Base-by-base conservation (phyloP, 495 filamentous ascomycete species). In the Xylaria scruposa region DNA sequence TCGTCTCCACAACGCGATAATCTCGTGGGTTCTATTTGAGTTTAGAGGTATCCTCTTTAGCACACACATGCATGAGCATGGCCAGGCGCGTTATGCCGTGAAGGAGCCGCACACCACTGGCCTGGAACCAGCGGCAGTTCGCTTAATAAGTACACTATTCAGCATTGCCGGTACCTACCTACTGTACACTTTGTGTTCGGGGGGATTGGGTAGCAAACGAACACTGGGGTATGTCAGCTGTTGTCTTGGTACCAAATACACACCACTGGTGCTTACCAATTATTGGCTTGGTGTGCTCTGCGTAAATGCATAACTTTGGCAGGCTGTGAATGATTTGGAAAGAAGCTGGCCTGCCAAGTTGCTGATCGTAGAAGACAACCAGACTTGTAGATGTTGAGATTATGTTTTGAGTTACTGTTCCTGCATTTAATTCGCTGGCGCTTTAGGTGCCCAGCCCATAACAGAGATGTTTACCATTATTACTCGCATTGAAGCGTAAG, bases 21-120 rank as follows among this genome's bases (percentile, higher is more conserved):
- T 24, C 49, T 54, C 49, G 26, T 67, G 49, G 47, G 49, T 54
- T 6, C 65, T 53, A 66, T 51, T 51, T 66, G 46, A 66, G 63
- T 66, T 47, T 26, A 19, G 9, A 46, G 60, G 17, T 10, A 31
- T 7, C 19, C 10, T 19, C 46, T n/a, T 61, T n/a, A 19, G 26
- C 29, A 24, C 19, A 15, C 29, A 42, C 10, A 31, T 63, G 60
- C 38, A 44, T 26, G 36, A 17, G 60, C 60, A 63, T 63, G 38
- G 38, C 56, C 13, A 60, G 15, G 10, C 15, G 10, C 56, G 56
- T 21, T n/a, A 33, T 38, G 12, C 5, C 56, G 56, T 60, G 24
- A 7, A 38, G 56, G n/a, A n/a, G 9, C 33, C 24, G 21, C 15
- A 42, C n/a, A 9, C 59, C 59, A 62, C 33, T n/a, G 10, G 59